Evolutionary conservation across 78 protist species (phyloP).

Genomic region (Dictyostelium capitatum): DNA sequence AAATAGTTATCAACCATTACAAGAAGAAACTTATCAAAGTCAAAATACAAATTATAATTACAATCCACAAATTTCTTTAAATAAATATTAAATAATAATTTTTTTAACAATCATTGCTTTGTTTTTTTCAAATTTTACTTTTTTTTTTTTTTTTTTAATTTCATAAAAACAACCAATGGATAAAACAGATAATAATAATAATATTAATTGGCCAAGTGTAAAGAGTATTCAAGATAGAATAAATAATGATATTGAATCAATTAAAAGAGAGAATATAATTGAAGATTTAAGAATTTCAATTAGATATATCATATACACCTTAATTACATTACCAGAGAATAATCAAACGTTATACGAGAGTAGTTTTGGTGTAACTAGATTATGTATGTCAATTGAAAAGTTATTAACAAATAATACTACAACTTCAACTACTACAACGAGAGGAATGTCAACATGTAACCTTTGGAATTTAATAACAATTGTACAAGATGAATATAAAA

Average conservation of each 20-base stretch:
- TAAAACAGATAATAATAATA: neutral
- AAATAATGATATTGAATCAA: neutral
- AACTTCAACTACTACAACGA: neutral
- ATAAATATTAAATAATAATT: too few species aligned
- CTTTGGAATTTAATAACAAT: constrained; percentile 37
- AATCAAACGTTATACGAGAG: neutral
- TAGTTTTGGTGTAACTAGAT: constrained; percentile 53
- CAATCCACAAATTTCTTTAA: too few species aligned
- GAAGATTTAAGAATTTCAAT: constrained; percentile 57
- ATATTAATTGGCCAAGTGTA: constrained; percentile 3
- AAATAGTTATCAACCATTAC: too few species aligned
- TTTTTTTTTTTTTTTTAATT: neutral
- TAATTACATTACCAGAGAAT: constrained; percentile 14
- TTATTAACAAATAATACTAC: neutral
- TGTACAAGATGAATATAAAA: neutral
- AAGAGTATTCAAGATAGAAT: neutral
- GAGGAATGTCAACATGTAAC: neutral
- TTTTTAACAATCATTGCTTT: too few species aligned
- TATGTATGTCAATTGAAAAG: constrained; percentile 64
- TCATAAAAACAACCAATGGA: neutral
- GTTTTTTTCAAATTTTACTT: too few species aligned
- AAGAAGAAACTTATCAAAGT: too few species aligned
- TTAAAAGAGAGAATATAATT: constrained; percentile 2
- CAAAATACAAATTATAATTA: too few species aligned
- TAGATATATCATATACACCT: constrained; percentile 21